A percentile compares a stretch with the other conserved stretches of the same genome.
phyloP scores from a whole-genome alignment of 1,139 yeast genomes.

The Insectozyma bohioensis region DNA sequence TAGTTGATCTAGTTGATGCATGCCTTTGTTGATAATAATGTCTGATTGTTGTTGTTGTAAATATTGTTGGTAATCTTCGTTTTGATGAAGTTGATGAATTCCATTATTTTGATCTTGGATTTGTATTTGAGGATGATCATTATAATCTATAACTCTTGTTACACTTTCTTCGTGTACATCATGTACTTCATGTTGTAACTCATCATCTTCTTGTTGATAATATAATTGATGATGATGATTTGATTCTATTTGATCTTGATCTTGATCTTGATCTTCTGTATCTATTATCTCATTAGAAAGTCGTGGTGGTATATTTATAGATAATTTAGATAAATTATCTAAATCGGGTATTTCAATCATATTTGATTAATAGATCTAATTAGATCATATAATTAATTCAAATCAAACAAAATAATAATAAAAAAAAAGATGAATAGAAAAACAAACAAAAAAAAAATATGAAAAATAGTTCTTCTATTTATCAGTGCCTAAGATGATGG shows the following conservation, averaged over 20 bases:
- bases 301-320: slow-evolving; percentile 4
- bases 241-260: too few relatives aligned
- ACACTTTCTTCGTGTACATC: slow-evolving; percentile 15
- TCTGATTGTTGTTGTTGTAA: too few relatives aligned
- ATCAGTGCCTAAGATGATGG: too few relatives aligned
- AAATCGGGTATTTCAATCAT: slow-evolving; percentile 47
- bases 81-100: too few relatives aligned
- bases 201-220: slow-evolving; percentile 3
- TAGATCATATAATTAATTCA: too few relatives aligned
- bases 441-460: slow-evolving; percentile 1
- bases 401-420: not conserved
- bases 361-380: not conserved
- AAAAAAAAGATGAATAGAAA: not conserved
- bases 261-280: slow-evolving; percentile 3
- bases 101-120: too few relatives aligned
- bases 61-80: too few relatives aligned
- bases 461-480: too few relatives aligned
- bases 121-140: too few relatives aligned
- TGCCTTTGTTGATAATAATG: too few relatives aligned
- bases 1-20: not conserved
- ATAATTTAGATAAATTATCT: too few relatives aligned
- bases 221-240: slow-evolving; percentile 5
- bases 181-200: slow-evolving; percentile 12
- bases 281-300: slow-evolving; percentile 5
- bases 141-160: too few relatives aligned